Evolutionary conservation across 305 asterid genomes (phyloP), one percentile per base, ranked within the genome.

Genomic region (Stenogyne calaminthoides): DNA sequence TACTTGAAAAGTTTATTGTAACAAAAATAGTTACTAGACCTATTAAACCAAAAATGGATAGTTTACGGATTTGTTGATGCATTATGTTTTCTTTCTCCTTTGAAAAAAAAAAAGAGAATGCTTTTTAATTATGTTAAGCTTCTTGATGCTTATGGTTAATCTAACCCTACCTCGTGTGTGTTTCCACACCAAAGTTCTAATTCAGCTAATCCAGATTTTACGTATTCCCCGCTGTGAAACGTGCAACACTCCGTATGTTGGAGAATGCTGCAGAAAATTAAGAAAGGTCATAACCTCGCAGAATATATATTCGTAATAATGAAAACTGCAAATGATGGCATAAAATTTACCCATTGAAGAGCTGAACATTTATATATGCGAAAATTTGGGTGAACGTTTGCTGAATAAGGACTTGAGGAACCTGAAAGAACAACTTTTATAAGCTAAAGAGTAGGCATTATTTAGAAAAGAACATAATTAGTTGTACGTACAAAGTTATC

Each of bases 201-300:
- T 81, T 93, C 91, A 74, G 84, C 89, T 77, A 93, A 79, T 54
- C 96, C 97, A 18, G 89, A 70, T 82, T 91, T 93, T 67, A 93
- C 69, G 67, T 83, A 84, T 83, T 91, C 96, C 49, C 97, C 97
- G 37, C 82, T 82, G 79, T 85, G 80, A 70, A 81, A 87, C 22
- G 98, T 81, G 86, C 96, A 91, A 80, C 91, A 81, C 75, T 93
- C 94, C 78, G 67, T 81, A 56, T 82, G 86, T 10, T 71, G 83
- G 55, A 93, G 95, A 76, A 93, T 84, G 79, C 98, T 93, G 91
- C 73, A 78, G 76, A 74, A 69, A 73, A 57, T 67, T 63, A 32
- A 54, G 80, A 62, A 51, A 56, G 70, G 40, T 75, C 32, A 58
- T 44, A 61, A 56, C 16, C 7, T 18, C n/a, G n/a, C 37, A 46